phyloP scores from a whole-genome alignment of 129 eudicot species.

The Logfia minima region DNA sequence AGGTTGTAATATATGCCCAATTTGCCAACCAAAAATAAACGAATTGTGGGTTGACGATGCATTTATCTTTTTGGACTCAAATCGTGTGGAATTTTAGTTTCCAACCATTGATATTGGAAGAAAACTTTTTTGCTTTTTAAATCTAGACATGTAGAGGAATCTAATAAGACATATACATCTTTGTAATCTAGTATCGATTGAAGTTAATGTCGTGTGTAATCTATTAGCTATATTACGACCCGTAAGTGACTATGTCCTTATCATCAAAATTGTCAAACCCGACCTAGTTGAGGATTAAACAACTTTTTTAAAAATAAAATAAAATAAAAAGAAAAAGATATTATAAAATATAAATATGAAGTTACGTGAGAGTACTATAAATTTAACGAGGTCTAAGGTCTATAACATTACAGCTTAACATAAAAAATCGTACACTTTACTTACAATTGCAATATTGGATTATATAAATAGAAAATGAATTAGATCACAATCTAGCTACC shows the following conservation, averaged over 20 bases:
- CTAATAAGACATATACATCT: neutral
- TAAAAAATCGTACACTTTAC: neutral
- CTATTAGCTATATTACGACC: neutral
- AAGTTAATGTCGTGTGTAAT: neutral
- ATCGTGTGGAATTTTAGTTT: constrained; percentile 18
- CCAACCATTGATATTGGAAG: constrained; percentile 26
- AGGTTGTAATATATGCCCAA: constrained; percentile 27
- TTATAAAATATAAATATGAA: neutral
- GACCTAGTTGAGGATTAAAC: too few relatives aligned
- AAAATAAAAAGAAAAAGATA: too few relatives aligned
- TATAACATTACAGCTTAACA: too few relatives aligned
- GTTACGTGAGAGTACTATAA: too few relatives aligned
- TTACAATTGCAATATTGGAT: constrained; percentile 1
- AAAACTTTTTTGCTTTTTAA: constrained; percentile 11
- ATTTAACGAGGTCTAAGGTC: too few relatives aligned
- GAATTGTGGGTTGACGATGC: constrained; percentile 23
- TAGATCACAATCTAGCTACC: constrained; percentile 16
- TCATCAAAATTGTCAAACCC: neutral
- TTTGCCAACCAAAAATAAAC: constrained; percentile 21
- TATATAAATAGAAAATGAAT: constrained; percentile 4
- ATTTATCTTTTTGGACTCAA: constrained; percentile 6
- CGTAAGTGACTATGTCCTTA: neutral
- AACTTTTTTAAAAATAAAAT: too few relatives aligned
- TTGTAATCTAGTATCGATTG: neutral
- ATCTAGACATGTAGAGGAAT: neutral